These are phyloP conservation scores for Eucalyptus melliodora DNA, from an alignment of 345 rosid genomes.

Conservation along the genomic window DNA sequence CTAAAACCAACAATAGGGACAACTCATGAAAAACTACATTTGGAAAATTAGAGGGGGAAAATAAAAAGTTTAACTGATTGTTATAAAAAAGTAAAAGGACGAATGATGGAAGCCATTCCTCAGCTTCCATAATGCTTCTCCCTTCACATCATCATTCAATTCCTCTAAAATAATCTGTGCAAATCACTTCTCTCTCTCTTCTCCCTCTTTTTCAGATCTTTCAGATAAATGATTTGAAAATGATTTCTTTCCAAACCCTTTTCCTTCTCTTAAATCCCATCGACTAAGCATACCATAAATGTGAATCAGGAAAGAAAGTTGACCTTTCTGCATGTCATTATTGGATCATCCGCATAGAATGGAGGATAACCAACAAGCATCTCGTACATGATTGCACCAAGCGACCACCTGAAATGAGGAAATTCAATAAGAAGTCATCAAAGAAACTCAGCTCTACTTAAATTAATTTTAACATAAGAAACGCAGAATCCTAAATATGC, in stretches of 20 bases:
- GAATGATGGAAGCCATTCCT: not conserved
- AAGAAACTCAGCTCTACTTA: not conserved
- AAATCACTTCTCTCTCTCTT: not conserved
- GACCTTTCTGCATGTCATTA: constrained; percentile 94
- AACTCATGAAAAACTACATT: not conserved
- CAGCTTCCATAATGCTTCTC: not conserved
- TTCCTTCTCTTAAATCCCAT: not conserved
- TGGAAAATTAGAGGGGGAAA: not conserved
- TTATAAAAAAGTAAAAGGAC: not conserved
- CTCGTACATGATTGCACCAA: constrained; percentile 86
- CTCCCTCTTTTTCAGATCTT: not conserved
- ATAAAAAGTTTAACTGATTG: not conserved
- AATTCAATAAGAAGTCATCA: not conserved
- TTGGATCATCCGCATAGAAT: constrained; percentile 75
- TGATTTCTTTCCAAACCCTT: not conserved
- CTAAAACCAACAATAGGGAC: not conserved
- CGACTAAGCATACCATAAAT: not conserved
- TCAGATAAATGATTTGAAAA: not conserved
- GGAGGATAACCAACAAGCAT: constrained; percentile 91
- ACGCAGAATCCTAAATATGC: not conserved
- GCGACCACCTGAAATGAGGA: constrained; percentile 69
- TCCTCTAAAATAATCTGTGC: not conserved
- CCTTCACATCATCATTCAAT: not conserved
- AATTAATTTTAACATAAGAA: not conserved
- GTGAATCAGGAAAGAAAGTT: not conserved